A percentile compares a stretch with the other conserved stretches of the same genome.
These are phyloP conservation scores for Mycena filopes DNA, from an alignment of 768 basidiomycete species.

Conservation along the genomic window DNA sequence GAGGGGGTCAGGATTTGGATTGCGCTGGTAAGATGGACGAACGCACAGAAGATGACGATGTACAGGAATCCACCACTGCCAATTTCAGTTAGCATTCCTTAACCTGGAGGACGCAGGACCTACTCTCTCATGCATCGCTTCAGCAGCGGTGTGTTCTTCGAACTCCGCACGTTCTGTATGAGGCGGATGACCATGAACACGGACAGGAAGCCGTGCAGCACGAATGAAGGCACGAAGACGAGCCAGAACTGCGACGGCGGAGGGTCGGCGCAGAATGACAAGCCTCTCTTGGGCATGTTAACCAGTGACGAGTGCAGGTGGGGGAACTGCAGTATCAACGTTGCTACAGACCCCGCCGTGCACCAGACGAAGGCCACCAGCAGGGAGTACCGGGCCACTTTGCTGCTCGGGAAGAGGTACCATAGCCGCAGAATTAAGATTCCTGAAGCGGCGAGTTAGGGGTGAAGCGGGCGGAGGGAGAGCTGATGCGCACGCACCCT, in stretches of 20 bases:
- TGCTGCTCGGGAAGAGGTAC: conserved; percentile 28
- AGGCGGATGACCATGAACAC: conserved; percentile 30
- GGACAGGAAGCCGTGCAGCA: conserved; percentile 30
- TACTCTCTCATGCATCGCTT: conserved; percentile 30
- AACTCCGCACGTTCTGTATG: conserved; percentile 26
- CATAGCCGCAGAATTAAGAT: conserved; percentile 31
- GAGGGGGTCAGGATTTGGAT: neutral
- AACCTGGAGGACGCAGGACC: neutral
- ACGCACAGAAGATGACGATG: conserved; percentile 33
- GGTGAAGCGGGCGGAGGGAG: neutral
- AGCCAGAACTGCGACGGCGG: conserved; percentile 31
- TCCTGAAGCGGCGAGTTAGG: conserved; percentile 11
- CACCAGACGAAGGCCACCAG: conserved; percentile 24
- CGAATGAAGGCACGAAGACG: conserved; percentile 32
- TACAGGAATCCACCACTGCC: conserved; percentile 31
- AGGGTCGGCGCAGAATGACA: conserved; percentile 31
- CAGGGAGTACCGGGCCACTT: conserved; percentile 22
- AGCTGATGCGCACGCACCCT: conserved; percentile 18
- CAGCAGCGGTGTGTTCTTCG: conserved; percentile 21
- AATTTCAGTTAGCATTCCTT: neutral
- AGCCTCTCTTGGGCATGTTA: conserved; percentile 21
- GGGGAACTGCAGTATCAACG: conserved; percentile 14
- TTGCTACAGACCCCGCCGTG: conserved; percentile 20
- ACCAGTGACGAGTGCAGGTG: conserved; percentile 28
- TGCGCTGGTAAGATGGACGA: neutral